Evolutionary conservation across 768 basidiomycete species (phyloP).

Genomic region (Auriscalpium orientale): DNA sequence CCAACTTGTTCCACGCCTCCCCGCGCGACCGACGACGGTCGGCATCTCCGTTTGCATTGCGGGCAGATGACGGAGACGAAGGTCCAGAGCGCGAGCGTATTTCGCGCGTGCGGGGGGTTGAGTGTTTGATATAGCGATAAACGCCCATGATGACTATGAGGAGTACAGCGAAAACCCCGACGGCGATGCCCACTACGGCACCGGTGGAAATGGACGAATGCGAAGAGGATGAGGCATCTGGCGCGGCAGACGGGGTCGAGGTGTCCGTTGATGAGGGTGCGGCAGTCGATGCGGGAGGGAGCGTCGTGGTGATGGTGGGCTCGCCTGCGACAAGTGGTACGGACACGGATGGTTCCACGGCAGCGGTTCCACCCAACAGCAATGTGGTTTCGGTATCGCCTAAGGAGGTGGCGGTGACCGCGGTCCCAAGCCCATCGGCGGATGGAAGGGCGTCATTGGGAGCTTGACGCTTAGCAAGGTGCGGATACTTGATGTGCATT

Average conservation of each 20-base stretch:
- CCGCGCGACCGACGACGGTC: neutral
- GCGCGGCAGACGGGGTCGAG: neutral
- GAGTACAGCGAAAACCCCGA: conserved; percentile 3
- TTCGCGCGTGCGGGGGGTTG: neutral
- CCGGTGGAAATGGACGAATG: conserved; percentile 7
- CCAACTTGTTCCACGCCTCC: conserved; percentile 3
- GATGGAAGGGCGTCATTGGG: neutral
- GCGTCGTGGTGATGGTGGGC: neutral
- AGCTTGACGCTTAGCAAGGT: conserved; percentile 1
- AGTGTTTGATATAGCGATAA: conserved; percentile 3
- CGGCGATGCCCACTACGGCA: conserved; percentile 7
- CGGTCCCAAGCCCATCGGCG: neutral
- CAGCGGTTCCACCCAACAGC: neutral
- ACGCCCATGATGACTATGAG: conserved; percentile 5
- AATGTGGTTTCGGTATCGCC: neutral
- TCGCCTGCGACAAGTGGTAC: neutral
- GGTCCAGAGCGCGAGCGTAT: conserved; percentile 1
- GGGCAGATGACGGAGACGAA: neutral
- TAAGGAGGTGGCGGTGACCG: neutral
- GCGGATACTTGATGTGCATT: conserved; percentile 5
- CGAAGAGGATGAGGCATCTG: neutral
- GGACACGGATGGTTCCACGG: neutral
- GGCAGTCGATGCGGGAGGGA: neutral
- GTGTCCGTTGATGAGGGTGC: neutral
- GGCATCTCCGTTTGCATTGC: neutral